Base-by-base conservation (phyloP, 768 basidiomycete species). In the Calocybe gangraenosa region DNA sequence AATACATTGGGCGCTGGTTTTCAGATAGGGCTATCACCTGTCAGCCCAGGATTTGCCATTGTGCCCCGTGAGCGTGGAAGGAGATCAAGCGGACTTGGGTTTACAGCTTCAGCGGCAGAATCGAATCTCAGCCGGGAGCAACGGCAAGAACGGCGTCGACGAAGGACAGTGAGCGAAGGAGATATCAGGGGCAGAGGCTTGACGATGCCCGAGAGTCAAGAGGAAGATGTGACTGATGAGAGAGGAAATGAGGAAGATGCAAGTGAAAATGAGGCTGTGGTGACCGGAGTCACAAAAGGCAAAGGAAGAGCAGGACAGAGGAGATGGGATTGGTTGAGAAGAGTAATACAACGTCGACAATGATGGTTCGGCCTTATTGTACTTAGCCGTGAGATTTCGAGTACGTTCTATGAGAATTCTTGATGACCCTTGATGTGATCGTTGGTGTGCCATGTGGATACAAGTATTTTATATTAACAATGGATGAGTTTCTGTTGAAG, bases 21-120 rank as follows among this genome's bases (percentile, higher is more conserved):
- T 65, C 81, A 82, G 53, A 87, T 89, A 51, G 87, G 87, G 3
- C 57, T 89, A 32, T 85, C 84, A 19, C 82, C 87, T 13, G 65
- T 83, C 44, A 85, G 83, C 54, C 87, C 87, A 23, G 87, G 87
- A n/a, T 89, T 88, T 53, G 70, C 74, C n/a, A 73, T 86, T 37
- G 68, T 79, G 42, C 83, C 82, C 17, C 61, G 66, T 37, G 73
- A 77, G 52, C 63, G 79, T 53, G 64, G 75, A 50, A 62, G 78
- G 51, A 63, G 71, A 47, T 46, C 61, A 9, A 76, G 69, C 51
- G 69, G 67, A 25, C 40, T 66, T 15, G 65, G 59, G 1, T 60
- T 65, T 33, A 61, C 57, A n/a, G 69, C 66, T 43, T 57, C 65
- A 2, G 61, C 59, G 22, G 52, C 48, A 19, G 63, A 63, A 42